These are phyloP conservation scores for Penicillium sp. DNA, from an alignment of 2,329 filamentous ascomycete genomes.

Conservation along the genomic window DNA sequence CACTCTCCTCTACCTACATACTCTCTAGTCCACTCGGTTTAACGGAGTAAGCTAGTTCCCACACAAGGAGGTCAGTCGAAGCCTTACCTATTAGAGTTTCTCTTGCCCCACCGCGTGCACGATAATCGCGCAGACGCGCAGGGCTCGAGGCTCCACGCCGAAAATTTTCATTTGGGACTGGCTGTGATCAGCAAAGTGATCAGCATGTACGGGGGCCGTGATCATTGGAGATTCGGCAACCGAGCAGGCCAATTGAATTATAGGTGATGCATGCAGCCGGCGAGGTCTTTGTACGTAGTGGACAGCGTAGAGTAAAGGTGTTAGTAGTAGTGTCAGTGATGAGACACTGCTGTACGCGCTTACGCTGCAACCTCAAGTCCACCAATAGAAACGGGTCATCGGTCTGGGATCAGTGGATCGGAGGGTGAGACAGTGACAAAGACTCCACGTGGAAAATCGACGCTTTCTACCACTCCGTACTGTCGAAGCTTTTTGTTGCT, in stretches of 20 bases:
- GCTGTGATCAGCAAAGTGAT: slow-evolving; percentile 9
- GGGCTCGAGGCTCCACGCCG: slow-evolving; percentile 7
- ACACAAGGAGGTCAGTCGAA: slow-evolving; percentile 20
- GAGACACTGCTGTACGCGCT: background rate
- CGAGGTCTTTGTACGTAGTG: background rate
- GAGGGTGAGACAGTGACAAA: slow-evolving; percentile 1
- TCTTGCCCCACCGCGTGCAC: slow-evolving; percentile 11
- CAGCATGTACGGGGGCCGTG: background rate
- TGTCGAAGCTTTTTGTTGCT: background rate
- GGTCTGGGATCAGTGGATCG: background rate
- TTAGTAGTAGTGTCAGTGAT: background rate
- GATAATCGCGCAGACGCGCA: slow-evolving; percentile 20
- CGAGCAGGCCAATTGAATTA: background rate
- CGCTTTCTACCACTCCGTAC: background rate
- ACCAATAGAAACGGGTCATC: background rate
- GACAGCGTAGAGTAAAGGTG: background rate
- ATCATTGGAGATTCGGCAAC: background rate
- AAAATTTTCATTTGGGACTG: slow-evolving; percentile 15
- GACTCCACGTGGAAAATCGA: slow-evolving; percentile 5
- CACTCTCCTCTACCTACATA: background rate
- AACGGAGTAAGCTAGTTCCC: background rate
- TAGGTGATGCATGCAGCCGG: background rate
- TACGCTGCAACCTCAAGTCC: background rate
- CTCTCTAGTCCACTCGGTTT: no score
- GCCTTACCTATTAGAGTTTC: slow-evolving; percentile 16